These are phyloP conservation scores for Hanseniaspora nectarophila DNA, from an alignment of 805 yeast genomes.

Conservation along the genomic window DNA sequence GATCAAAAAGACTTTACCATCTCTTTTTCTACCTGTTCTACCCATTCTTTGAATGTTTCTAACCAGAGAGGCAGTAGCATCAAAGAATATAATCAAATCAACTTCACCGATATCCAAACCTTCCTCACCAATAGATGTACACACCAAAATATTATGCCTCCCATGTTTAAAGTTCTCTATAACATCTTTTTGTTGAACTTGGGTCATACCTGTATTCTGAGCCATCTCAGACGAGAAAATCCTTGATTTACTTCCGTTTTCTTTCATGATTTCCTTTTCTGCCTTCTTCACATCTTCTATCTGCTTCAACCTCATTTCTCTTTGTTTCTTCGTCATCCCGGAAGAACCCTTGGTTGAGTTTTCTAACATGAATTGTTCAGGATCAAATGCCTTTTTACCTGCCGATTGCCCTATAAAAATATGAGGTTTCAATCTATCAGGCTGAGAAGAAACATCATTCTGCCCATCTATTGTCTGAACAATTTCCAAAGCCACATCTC, in stretches of 20 bases:
- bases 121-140: conserved; percentile 97
- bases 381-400: conserved; percentile 59
- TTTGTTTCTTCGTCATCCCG: conserved; percentile 33
- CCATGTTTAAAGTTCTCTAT: conserved; percentile 66
- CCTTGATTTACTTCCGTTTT: conserved; percentile 33
- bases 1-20: conserved; percentile 66
- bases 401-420: conserved; percentile 87
- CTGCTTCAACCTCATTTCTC: conserved; percentile 24
- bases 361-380: conserved; percentile 36
- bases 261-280: conserved; percentile 27
- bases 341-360: conserved; percentile 29
- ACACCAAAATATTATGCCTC: conserved; percentile 66
- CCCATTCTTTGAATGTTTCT: conserved; percentile 95
- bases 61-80: conserved; percentile 85
- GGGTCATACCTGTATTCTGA: conserved; percentile 77
- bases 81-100: conserved; percentile 83
- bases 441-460: conserved; percentile 18
- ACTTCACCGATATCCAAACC: conserved; percentile 98
- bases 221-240: conserved; percentile 55
- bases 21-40: conserved; percentile 90
- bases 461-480: conserved; percentile 47
- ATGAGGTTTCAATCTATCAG: conserved; percentile 46
- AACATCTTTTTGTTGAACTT: conserved; percentile 70
- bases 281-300: conserved; percentile 27
- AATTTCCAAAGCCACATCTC: conserved; percentile 85